These are phyloP conservation scores for Lachancea thermotolerans DNA, from an alignment of 805 yeast genomes.

Conservation along the genomic window DNA sequence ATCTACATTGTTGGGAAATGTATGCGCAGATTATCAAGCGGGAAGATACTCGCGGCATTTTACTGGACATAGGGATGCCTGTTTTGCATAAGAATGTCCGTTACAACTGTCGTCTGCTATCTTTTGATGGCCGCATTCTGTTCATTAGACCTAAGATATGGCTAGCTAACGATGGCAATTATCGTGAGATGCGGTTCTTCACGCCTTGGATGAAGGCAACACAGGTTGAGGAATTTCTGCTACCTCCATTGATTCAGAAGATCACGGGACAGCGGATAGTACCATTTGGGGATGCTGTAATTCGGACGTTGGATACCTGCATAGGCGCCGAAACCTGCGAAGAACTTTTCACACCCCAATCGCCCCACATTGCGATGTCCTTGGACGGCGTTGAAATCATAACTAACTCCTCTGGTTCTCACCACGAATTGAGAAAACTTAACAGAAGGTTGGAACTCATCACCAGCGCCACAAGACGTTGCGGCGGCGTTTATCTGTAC, in stretches of 20 bases:
- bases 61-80: slow-evolving; percentile 94
- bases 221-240: slow-evolving; percentile 60
- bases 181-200: slow-evolving; percentile 95
- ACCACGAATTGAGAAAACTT: slow-evolving; percentile 88
- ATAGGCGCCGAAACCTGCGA: slow-evolving; percentile 99
- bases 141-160: slow-evolving; percentile 88
- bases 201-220: slow-evolving; percentile 88
- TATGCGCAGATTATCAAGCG: slow-evolving; percentile 66
- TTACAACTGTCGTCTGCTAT: slow-evolving; percentile 84
- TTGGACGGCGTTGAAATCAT: slow-evolving; percentile 96
- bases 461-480: slow-evolving; percentile 86
- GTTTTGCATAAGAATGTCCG: slow-evolving; percentile 78
- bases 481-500: slow-evolving; percentile 93
- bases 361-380: slow-evolving; percentile 89
- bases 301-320: slow-evolving; percentile 77
- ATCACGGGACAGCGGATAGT: slow-evolving; percentile 63
- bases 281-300: slow-evolving; percentile 84
- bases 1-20: slow-evolving; percentile 91
- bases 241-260: slow-evolving; percentile 65
- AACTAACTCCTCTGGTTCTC: slow-evolving; percentile 96
- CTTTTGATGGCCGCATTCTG: slow-evolving; percentile 70
- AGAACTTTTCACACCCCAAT: slow-evolving; percentile 91
- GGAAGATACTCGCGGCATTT: slow-evolving; percentile 63
- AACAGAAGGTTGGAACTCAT: slow-evolving; percentile 79
- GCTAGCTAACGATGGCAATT: slow-evolving; percentile 96